Conservation (phyloP, 192 early-diverging fungal species). For the Ambispora gerdemannii region DNA sequence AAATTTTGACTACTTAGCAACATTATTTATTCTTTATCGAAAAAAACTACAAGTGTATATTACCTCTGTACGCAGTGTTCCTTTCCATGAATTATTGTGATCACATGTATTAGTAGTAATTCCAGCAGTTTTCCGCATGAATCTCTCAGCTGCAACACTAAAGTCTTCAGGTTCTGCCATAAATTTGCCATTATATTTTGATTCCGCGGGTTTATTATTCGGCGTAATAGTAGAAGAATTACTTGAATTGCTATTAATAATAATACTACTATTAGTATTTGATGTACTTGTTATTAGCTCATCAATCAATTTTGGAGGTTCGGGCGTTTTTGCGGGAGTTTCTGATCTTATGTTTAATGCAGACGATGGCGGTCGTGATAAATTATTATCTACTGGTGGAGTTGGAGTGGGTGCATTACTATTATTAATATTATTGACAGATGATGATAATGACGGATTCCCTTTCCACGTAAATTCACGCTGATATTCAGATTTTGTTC, state of each 20-base stretch:
- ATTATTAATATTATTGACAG: too few relatives aligned
- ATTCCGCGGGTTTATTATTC: not conserved
- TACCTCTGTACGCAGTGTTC: constrained; percentile 20
- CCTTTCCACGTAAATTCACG: constrained; percentile 22
- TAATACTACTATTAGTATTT: not conserved
- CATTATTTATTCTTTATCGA: too few relatives aligned
- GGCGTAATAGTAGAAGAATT: not conserved
- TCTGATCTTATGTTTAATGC: not conserved
- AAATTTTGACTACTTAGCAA: too few relatives aligned
- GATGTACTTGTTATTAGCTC: not conserved
- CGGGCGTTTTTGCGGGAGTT: constrained; percentile 3
- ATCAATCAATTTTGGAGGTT: not conserved
- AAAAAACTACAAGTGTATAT: too few relatives aligned
- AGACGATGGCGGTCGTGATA: not conserved
- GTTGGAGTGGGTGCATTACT: not conserved
- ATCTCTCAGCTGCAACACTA: not conserved
- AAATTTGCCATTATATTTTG: not conserved
- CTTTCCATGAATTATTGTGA: constrained; percentile 2
- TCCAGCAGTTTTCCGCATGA: not conserved
- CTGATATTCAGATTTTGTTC: constrained; percentile 25
- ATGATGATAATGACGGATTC: not conserved
- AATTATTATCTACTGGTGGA: not conserved
- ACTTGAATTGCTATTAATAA: not conserved
- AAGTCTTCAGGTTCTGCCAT: not conserved
- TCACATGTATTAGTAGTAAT: constrained; percentile 4